phyloP scores from a whole-genome alignment of 495 filamentous ascomycete genomes.

The Xylaria cubensis region DNA sequence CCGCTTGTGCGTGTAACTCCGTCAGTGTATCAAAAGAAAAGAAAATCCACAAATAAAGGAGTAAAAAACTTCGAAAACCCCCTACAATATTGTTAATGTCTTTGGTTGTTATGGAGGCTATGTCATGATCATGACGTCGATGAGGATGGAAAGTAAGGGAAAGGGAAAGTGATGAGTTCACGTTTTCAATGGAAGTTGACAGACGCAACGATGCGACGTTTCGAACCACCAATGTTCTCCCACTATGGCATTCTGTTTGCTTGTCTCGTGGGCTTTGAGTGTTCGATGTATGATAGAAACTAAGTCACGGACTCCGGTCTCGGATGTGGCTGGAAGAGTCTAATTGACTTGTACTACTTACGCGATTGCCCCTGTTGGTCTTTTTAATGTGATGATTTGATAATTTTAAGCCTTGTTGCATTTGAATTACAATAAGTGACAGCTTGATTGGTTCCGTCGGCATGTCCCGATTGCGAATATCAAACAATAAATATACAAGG shows the following conservation, averaged over 20 bases:
- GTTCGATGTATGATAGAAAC: slow-evolving; percentile 20
- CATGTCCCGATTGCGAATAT: not conserved
- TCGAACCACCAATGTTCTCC: not conserved
- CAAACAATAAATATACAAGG: not conserved
- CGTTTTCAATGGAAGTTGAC: slow-evolving; percentile 9
- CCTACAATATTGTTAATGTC: slow-evolving; percentile 17
- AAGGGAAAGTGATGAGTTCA: not conserved
- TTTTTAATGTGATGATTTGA: not conserved
- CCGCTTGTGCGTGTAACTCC: slow-evolving; percentile 26
- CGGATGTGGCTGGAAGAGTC: not conserved
- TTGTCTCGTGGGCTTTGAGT: slow-evolving; percentile 15
- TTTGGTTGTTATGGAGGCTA: slow-evolving; percentile 1
- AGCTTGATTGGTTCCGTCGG: not conserved
- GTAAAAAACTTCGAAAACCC: slow-evolving; percentile 4
- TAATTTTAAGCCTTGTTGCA: not conserved
- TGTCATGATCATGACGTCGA: not conserved
- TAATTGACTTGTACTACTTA: slow-evolving; percentile 18
- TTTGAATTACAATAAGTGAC: too few species aligned
- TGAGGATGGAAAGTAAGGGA: not conserved
- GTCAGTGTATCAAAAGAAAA: slow-evolving; percentile 19
- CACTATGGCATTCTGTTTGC: not conserved
- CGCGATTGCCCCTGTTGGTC: not conserved
- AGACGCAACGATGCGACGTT: slow-evolving; percentile 2
- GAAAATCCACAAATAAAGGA: slow-evolving; percentile 11
- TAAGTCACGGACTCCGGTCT: slow-evolving; percentile 9